Evolutionary conservation across 306 rosid species (phyloP).

Genomic region (Oxytropis ochrocephala): DNA sequence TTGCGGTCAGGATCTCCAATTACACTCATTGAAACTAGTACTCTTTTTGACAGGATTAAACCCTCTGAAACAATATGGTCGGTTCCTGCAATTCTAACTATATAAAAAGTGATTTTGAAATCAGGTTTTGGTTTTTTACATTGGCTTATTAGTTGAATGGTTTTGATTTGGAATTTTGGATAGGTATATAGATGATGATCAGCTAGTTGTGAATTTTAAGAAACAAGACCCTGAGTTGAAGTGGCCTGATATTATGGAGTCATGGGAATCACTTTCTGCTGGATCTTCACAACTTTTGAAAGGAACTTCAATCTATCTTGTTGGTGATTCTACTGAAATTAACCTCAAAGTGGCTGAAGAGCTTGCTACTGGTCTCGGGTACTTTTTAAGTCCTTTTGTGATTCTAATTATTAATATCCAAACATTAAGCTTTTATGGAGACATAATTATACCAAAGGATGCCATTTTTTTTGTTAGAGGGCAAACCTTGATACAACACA

Average conservation of each 20-base stretch:
- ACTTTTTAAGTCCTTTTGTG: not conserved
- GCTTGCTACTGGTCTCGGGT: slow-evolving; percentile 92
- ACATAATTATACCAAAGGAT: not conserved
- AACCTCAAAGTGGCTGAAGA: slow-evolving; percentile 82
- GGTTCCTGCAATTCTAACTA: slow-evolving; percentile 17
- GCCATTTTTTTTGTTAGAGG: too few relatives aligned
- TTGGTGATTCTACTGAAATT: slow-evolving; percentile 76
- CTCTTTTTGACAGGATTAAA: slow-evolving; percentile 71
- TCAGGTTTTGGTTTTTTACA: not conserved
- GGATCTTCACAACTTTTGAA: slow-evolving; percentile 73
- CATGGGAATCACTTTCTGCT: slow-evolving; percentile 81
- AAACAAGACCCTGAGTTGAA: slow-evolving; percentile 81
- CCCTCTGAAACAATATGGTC: slow-evolving; percentile 93
- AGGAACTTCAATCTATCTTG: slow-evolving; percentile 76
- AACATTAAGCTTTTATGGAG: not conserved
- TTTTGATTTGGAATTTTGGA: slow-evolving; percentile 14
- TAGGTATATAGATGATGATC: slow-evolving; percentile 87
- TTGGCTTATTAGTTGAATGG: slow-evolving; percentile 9
- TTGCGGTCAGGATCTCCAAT: slow-evolving; percentile 45
- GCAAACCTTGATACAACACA: too few relatives aligned
- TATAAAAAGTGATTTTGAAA: not conserved
- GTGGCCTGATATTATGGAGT: slow-evolving; percentile 85
- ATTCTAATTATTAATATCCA: slow-evolving; percentile 12
- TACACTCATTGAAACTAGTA: slow-evolving; percentile 66
- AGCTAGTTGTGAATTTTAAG: slow-evolving; percentile 78